phyloP scores from a whole-genome alignment of 208 protist species.

The Phytomonas sp. region DNA sequence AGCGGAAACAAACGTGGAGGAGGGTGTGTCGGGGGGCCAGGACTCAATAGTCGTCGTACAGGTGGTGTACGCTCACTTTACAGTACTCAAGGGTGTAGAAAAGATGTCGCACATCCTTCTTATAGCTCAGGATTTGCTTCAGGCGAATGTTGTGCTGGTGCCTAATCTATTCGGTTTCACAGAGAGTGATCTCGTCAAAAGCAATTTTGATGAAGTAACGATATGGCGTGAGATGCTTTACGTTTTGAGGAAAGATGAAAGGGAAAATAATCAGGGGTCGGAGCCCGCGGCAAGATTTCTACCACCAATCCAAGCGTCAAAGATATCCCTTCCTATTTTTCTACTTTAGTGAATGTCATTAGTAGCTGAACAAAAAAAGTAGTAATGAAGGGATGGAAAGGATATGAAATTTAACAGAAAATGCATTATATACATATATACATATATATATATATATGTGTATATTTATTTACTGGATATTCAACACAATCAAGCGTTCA shows the following conservation, averaged over 20 bases:
- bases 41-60: conserved; percentile 16
- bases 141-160: conserved; percentile 48
- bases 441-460: neutral
- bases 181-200: conserved; percentile 72
- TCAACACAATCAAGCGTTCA: neutral
- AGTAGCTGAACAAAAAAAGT: conserved; percentile 8
- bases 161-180: conserved; percentile 72
- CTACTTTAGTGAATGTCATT: neutral
- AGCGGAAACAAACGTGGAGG: neutral
- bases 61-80: conserved; percentile 67
- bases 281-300: conserved; percentile 3
- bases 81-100: conserved; percentile 29
- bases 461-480: neutral
- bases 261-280: conserved; percentile 9
- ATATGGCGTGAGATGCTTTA: conserved; percentile 60
- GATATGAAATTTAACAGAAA: neutral
- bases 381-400: neutral
- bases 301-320: conserved; percentile 35
- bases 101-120: conserved; percentile 64
- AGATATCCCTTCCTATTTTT: conserved; percentile 45
- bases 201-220: conserved; percentile 63
- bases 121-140: conserved; percentile 36
- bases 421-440: neutral
- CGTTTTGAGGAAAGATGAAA: conserved; percentile 18
- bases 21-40: neutral